Evolutionary conservation across 2,329 filamentous ascomycete species (phyloP).

Genomic region (Phialophora chinensis): DNA sequence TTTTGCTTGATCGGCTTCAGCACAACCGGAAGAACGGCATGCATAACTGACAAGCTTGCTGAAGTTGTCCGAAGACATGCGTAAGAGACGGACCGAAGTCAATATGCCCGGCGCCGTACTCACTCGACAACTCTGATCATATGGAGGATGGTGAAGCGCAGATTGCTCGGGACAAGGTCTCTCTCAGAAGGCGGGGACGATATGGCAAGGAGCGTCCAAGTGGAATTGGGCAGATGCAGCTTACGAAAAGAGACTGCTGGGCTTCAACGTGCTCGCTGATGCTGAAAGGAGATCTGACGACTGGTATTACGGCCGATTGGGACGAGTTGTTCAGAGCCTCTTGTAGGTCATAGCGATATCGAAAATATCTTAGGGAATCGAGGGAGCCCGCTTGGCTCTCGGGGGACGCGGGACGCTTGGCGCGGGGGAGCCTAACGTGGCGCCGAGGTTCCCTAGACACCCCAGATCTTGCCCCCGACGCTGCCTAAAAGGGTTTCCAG

Average conservation of each 20-base stretch:
- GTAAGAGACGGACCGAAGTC: conserved; percentile 18
- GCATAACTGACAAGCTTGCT: too few relatives aligned
- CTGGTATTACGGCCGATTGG: neutral
- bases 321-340: neutral
- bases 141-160: conserved; percentile 50
- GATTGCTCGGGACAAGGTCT: conserved; percentile 47
- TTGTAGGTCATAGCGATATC: neutral
- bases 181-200: neutral
- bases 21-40: too few relatives aligned
- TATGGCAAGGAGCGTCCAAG: conserved; percentile 8
- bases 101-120: conserved; percentile 22
- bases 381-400: neutral
- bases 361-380: neutral
- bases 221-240: conserved; percentile 6
- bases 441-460: too few relatives aligned
- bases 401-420: too few relatives aligned
- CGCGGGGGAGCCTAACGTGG: too few relatives aligned
- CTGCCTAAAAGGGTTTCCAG: too few relatives aligned
- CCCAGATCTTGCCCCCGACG: too few relatives aligned
- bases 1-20: too few relatives aligned
- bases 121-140: conserved; percentile 45
- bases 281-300: conserved; percentile 14
- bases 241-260: conserved; percentile 15
- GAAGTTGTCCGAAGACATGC: too few relatives aligned
- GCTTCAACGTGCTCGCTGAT: conserved; percentile 14